Percentiles rank a stretch among this genome's conserved stretches.
Conservation (phyloP, 176 grass and related monocot species). For the Avena eriantha region DNA sequence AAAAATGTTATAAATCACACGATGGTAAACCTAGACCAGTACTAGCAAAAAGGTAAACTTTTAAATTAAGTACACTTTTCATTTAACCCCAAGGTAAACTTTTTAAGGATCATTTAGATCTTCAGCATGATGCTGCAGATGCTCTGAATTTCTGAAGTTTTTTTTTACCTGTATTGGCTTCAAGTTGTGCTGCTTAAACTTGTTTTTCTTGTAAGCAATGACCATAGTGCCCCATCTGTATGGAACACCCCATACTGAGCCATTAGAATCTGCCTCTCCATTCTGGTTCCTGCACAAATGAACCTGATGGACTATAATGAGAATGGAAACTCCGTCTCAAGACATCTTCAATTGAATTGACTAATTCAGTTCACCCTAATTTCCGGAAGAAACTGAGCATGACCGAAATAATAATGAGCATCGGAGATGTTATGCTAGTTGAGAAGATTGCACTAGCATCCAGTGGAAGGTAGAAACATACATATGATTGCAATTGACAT, state of each 20-base stretch:
- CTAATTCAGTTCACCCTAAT: neutral
- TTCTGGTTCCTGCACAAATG: conserved; percentile 91
- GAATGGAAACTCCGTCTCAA: conserved; percentile 39
- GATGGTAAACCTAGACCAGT: neutral
- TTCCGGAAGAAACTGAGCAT: conserved; percentile 4
- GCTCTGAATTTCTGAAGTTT: neutral
- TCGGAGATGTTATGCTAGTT: neutral
- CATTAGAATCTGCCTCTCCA: conserved; percentile 85
- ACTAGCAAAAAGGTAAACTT: conserved; percentile 6
- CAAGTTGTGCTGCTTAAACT: conserved; percentile 83
- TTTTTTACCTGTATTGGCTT: conserved; percentile 79
- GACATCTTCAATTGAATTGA: conserved; percentile 18
- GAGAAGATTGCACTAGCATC: neutral
- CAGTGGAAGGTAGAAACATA: neutral
- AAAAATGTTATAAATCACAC: neutral
- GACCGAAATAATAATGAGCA: neutral
- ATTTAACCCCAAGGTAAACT: neutral
- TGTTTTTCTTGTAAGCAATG: conserved; percentile 96
- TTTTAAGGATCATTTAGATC: conserved; percentile 15
- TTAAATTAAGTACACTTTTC: neutral
- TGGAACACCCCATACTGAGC: conserved; percentile 73
- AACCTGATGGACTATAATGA: conserved; percentile 85
- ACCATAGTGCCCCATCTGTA: conserved; percentile 88
- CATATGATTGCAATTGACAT: neutral
- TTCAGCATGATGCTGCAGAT: neutral